Percentiles rank a stretch among this genome's conserved stretches.
Conservation (phyloP, 2,329 filamentous ascomycete species). For the Septoria linicola region DNA sequence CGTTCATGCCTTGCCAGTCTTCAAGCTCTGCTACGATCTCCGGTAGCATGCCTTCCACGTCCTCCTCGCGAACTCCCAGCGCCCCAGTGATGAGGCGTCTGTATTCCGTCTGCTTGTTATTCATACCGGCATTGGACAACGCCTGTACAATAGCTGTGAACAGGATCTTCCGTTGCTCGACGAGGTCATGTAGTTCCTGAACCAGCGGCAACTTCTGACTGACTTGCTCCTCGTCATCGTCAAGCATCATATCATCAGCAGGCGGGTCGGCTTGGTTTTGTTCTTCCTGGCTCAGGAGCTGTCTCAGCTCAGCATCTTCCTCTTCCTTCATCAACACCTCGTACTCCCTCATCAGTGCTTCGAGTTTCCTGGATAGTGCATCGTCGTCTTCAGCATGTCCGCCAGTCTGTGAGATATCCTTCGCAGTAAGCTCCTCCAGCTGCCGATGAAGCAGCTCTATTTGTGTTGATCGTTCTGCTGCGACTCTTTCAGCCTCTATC, state of each 20-base stretch:
- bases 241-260: slow-evolving; percentile 21
- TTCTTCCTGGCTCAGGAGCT: slow-evolving; percentile 33
- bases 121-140: slow-evolving; percentile 66
- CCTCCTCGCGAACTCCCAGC: slow-evolving; percentile 66
- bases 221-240: slow-evolving; percentile 46
- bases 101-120: slow-evolving; percentile 70
- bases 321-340: slow-evolving; percentile 47
- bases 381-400: slow-evolving; percentile 39
- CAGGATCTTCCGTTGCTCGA: slow-evolving; percentile 61
- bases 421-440: slow-evolving; percentile 51
- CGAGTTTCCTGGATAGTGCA: slow-evolving; percentile 35
- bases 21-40: slow-evolving; percentile 52
- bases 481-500: slow-evolving; percentile 48
- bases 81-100: slow-evolving; percentile 67
- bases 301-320: slow-evolving; percentile 42
- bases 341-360: slow-evolving; percentile 44
- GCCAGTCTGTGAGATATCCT: slow-evolving; percentile 54
- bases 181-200: slow-evolving; percentile 53
- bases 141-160: slow-evolving; percentile 69
- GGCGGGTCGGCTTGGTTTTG: slow-evolving; percentile 36
- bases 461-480: slow-evolving; percentile 64
- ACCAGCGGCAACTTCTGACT: slow-evolving; percentile 58
- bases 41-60: slow-evolving; percentile 61
- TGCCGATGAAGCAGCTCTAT: slow-evolving; percentile 58
- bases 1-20: slow-evolving; percentile 15